Base-by-base conservation (phyloP, 305 asterid species). In the Nicotiana rustica region DNA sequence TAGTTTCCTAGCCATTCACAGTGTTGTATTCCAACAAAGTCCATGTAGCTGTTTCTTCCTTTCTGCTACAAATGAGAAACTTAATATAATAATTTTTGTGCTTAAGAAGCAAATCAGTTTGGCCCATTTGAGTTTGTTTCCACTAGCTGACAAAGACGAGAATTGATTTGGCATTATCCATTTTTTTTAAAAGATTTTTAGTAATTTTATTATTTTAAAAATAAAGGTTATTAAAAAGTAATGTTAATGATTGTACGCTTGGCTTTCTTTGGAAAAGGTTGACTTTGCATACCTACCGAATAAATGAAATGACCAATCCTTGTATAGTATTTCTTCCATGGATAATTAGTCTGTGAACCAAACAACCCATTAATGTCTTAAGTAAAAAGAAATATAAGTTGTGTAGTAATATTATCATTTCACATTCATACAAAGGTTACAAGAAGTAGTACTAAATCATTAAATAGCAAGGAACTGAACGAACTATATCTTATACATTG, bases 11-110 rank as follows among this genome's bases (percentile, higher is more conserved):
- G 33, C 80, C 52, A 15, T 31, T 55, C 17, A 5, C 18, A 4
- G 31, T 76, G n/a, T 55, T 76, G 31, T 75, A 76, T 76, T 76
- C 67, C 66, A 55, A 35, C 80, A 15, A 25, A 19, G 65, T 75
- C 15, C 44, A 75, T 52, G 64, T 60, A 55, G 33, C 80, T 55
- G 66, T 29, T 55, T 76, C 66, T 76, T 73, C 65, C 66, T 76
- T 75, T 44, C 80, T 76, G 29, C 66, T 15, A 76, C 80, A 76
- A 29, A 52, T 29, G 19, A 52, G 65, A 25, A 76, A 4, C 31
- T 10, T 29, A 55, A 25, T 25, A 31, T 49, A 76, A 55, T 76
- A 55, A 76, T 76, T 55, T 9, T 55, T 9, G 29, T 1, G 49
- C 67, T 55, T 47, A 55, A 76, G 49, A 31, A 76, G 80, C 1